Base-by-base conservation (phyloP, 306 rosid species). In the Malus sylvestris region DNA sequence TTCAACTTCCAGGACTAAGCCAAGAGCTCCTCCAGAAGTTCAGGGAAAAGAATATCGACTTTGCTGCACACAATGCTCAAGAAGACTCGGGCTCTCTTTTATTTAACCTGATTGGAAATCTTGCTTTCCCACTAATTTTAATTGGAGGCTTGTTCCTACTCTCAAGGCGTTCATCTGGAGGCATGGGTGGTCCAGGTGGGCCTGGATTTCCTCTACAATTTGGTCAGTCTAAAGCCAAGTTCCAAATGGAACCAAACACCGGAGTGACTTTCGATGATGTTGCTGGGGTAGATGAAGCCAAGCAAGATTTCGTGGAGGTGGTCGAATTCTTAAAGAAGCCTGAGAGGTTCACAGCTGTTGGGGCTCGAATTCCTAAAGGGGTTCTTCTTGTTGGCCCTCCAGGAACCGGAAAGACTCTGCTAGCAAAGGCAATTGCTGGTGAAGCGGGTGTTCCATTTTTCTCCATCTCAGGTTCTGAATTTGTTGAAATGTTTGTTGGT, bases 271-370 rank as follows among this genome's bases (percentile, higher is more conserved):
- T 95, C 74, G 97, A 95, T 79, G 97, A 95, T 68, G 99, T 95
- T 78, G 99, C 99, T 15, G 99, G 99, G 55, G 99, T 95, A 59
- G 99, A 95, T 85, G 99, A 95, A 83, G 99, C 99, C 83, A 95
- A 95, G 81, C 97, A 95, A 85, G 99, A 95, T 79, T 95, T 95
- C 78, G 85, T 92, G 92, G 99, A 95, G 87, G 99, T 95, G 62
- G 99, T 92, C 61, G 99, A 95, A 83, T 95, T 95, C 77, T 84
- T 95, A 51, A 92, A 95, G 89, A 95, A 90, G 83, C 99, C 99
- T 1, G 99, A 95, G 83, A 90, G 99, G 79, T 95, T 92, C 91
- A 95, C 99, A 58, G 96, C 99, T 40, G 78, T 95, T 74, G 99
- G 99, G 83, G 99, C 99, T 79, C 97, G 99, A 74, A 95, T 95